Base-by-base conservation (phyloP, 2,329 filamentous ascomycete species). In the Verticillium isaacii region DNA sequence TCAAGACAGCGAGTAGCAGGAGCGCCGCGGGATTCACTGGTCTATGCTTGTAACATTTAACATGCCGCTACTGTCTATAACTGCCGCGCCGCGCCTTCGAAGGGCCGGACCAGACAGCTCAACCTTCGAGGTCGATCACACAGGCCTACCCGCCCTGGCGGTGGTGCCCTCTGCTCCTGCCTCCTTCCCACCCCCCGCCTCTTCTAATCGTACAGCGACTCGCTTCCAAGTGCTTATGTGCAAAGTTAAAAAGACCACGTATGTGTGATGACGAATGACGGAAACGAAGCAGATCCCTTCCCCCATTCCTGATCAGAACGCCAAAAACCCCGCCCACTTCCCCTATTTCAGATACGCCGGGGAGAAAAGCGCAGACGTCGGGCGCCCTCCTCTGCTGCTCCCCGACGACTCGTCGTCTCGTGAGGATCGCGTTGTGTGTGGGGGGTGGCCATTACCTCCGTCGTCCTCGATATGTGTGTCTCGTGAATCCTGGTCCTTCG, bases 141-240 rank as follows among this genome's bases (percentile, higher is more conserved):
- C 14, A 45, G 39, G 39, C 39, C 39, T 45, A 39, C 39, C 39
- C 45, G 45, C 19, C 45, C 45, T 23, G 45, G 45, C 19, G 45
- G 45, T 52, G 45, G 45, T 23, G 19, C 45, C 45, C 8, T 19
- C 45, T 19, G n/a, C 45, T 23, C 8, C 45, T 7, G 9, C 45
- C n/a, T 25, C 11, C 23, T 2, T 23, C 19, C 11, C 41, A n/a
- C 41, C 45, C n/a, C 45, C 9, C 6, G 8, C 19, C 45, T 19
- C 17, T 17, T 56, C 54, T 56, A 32, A 56, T 56, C 54, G 54
- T 56, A 56, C 54, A 56, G 54, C 25, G 54, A 32, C 32, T 56
- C 54, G 54, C 54, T 56, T 32, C 54, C 54, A 63, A 72, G 77
- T 69, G 75, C 78, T 76, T 78, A 79, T 57, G 37, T 55, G 41